Conservation (phyloP, 305 asterid genomes). For the Fraxinus angustifolia region DNA sequence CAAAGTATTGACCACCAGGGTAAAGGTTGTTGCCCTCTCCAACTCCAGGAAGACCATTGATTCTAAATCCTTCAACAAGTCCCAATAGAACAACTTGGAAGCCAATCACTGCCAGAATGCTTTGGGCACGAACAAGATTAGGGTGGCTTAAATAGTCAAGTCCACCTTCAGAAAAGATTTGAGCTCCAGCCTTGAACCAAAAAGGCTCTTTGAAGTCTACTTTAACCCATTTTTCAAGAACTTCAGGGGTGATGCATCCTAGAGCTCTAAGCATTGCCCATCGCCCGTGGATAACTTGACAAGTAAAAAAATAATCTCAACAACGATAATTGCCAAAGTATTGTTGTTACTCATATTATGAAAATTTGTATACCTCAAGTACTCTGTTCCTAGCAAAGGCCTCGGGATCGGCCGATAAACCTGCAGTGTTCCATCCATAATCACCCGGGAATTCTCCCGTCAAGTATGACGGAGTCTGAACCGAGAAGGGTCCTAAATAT, state of each 20-base stretch:
- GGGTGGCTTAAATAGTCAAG: constrained; percentile 75
- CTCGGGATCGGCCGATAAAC: constrained; percentile 80
- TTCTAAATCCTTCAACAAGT: constrained; percentile 67
- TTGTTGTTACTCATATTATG: background rate
- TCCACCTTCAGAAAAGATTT: constrained; percentile 71
- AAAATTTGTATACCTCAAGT: constrained; percentile 44
- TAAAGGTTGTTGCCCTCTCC: constrained; percentile 75
- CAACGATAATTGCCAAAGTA: background rate
- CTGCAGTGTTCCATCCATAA: constrained; percentile 23
- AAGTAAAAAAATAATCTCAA: background rate
- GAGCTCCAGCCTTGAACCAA: constrained; percentile 83
- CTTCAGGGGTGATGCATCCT: constrained; percentile 68
- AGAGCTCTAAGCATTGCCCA: constrained; percentile 89
- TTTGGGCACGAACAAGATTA: constrained; percentile 70
- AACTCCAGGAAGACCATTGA: constrained; percentile 66
- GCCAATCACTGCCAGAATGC: constrained; percentile 72
- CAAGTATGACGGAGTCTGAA: constrained; percentile 78
- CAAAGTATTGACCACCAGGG: constrained; percentile 83
- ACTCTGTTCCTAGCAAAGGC: constrained; percentile 79
- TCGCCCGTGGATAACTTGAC: constrained; percentile 64
- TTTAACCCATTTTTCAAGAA: constrained; percentile 51
- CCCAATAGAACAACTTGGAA: constrained; percentile 78
- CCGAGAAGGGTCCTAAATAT: constrained; percentile 86
- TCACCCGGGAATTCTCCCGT: constrained; percentile 65
- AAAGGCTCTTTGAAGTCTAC: constrained; percentile 68